Conservation (phyloP, 345 rosid species). For the Camelina hispida region DNA sequence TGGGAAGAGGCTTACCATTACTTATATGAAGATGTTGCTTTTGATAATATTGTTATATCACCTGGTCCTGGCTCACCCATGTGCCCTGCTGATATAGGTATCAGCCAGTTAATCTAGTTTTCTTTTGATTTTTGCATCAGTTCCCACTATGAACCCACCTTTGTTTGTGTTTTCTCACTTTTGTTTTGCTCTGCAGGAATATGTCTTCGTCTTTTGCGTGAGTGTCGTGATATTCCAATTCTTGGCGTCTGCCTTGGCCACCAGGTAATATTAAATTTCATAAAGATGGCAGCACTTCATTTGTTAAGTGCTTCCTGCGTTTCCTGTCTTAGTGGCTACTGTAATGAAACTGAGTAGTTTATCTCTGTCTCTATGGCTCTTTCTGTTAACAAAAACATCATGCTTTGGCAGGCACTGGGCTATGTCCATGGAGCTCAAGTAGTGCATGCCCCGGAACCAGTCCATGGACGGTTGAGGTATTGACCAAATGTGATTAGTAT, state of each 20-base stretch:
- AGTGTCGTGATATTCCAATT: conserved; percentile 87
- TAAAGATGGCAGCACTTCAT: background rate
- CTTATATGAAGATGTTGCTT: conserved; percentile 60
- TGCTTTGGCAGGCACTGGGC: conserved; percentile 79
- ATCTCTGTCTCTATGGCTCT: conserved; percentile 6
- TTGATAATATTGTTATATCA: conserved; percentile 89
- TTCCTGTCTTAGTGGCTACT: background rate
- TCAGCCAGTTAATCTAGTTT: conserved; percentile 11
- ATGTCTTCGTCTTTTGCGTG: conserved; percentile 80
- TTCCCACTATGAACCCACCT: too few relatives aligned
- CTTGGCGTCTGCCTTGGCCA: conserved; percentile 96
- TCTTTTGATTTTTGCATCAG: too few relatives aligned
- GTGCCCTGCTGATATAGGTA: conserved; percentile 85
- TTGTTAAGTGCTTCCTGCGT: background rate
- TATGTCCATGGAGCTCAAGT: conserved; percentile 87
- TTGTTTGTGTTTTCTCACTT: conserved; percentile 32
- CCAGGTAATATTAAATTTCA: conserved; percentile 63
- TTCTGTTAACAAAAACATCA: background rate
- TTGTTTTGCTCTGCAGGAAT: conserved; percentile 64
- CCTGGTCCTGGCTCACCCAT: conserved; percentile 99
- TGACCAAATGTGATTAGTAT: conserved; percentile 30
- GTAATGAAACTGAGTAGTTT: conserved; percentile 15
- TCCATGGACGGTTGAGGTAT: conserved; percentile 97
- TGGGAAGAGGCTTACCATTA: conserved; percentile 69
- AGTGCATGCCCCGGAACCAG: conserved; percentile 88